A percentile compares a stretch with the other conserved stretches of the same genome.
Conservation (phyloP, 768 basidiomycete genomes). For the Strobilomyces dryophilus region DNA sequence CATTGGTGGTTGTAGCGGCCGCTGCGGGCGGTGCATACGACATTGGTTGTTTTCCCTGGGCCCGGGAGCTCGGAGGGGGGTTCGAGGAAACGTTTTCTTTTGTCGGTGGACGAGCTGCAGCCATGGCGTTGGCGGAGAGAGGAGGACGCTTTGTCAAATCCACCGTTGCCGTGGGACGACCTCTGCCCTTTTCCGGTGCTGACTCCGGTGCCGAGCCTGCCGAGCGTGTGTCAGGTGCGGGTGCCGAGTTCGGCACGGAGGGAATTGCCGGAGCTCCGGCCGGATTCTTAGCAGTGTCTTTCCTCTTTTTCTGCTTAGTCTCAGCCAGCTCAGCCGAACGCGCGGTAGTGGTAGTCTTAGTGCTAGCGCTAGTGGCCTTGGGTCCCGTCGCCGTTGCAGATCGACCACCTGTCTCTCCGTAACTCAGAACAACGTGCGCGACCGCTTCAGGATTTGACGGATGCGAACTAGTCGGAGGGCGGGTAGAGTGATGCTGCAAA, state of each 20-base stretch:
- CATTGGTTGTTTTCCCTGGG: slow-evolving; percentile 93
- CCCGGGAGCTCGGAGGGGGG: slow-evolving; percentile 71
- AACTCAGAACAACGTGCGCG: slow-evolving; percentile 40
- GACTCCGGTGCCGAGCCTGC: slow-evolving; percentile 31
- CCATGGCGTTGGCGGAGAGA: slow-evolving; percentile 40
- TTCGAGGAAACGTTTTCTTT: slow-evolving; percentile 33
- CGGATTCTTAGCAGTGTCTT: slow-evolving; percentile 22
- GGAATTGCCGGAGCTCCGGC: slow-evolving; percentile 23
- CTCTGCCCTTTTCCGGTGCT: slow-evolving; percentile 31
- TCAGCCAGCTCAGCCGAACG: slow-evolving; percentile 21
- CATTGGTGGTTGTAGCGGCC: slow-evolving; percentile 27
- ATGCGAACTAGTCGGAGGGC: slow-evolving; percentile 15
- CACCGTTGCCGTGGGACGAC: slow-evolving; percentile 30
- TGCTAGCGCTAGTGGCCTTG: slow-evolving; percentile 17
- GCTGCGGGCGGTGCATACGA: slow-evolving; percentile 43
- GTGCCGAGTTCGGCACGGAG: slow-evolving; percentile 28
- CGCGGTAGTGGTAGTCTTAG: slow-evolving; percentile 27
- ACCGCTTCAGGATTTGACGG: slow-evolving; percentile 23
- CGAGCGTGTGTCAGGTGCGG: slow-evolving; percentile 17
- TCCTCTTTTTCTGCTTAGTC: slow-evolving; percentile 47
- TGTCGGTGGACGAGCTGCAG: slow-evolving; percentile 39
- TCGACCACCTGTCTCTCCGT: slow-evolving; percentile 31
- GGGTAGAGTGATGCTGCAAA: slow-evolving; percentile 22
- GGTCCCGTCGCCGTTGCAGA: slow-evolving; percentile 3
- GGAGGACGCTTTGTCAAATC: slow-evolving; percentile 37